Evolutionary conservation across 352 stramenopile species (phyloP).

Genomic region (Phytophthora tubulina): DNA sequence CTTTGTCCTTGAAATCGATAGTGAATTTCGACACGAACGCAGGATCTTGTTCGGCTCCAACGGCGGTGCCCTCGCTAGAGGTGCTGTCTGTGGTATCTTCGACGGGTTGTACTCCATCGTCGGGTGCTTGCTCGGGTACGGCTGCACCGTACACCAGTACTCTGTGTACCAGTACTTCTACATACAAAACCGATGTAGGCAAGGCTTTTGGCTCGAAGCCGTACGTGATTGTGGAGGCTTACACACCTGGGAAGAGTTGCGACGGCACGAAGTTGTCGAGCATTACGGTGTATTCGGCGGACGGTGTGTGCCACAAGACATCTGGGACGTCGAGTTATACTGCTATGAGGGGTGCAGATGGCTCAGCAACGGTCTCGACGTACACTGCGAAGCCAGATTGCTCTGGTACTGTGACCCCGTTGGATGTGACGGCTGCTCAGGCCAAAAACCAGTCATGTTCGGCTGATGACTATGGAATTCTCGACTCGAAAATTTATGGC

Average conservation of each 20-base stretch:
- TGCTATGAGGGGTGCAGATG: neutral
- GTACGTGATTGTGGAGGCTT: slow-evolving; percentile 10
- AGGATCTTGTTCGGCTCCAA: neutral
- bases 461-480: neutral
- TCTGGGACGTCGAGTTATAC: neutral
- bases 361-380: neutral
- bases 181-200: neutral
- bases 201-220: neutral
- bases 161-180: neutral
- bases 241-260: neutral
- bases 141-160: neutral
- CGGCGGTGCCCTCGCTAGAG: neutral
- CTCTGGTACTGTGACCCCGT: neutral
- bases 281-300: neutral
- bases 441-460: neutral
- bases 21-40: neutral
- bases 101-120: neutral
- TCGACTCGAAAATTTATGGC: slow-evolving; percentile 10
- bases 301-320: slow-evolving; percentile 7
- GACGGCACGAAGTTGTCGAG: neutral
- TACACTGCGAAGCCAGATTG: neutral
- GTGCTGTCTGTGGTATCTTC: neutral
- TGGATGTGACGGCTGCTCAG: neutral
- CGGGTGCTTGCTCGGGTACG: neutral
- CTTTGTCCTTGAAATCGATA: neutral